phyloP scores from a whole-genome alignment of 2,329 filamentous ascomycete species.

The Diaporthe capsici region DNA sequence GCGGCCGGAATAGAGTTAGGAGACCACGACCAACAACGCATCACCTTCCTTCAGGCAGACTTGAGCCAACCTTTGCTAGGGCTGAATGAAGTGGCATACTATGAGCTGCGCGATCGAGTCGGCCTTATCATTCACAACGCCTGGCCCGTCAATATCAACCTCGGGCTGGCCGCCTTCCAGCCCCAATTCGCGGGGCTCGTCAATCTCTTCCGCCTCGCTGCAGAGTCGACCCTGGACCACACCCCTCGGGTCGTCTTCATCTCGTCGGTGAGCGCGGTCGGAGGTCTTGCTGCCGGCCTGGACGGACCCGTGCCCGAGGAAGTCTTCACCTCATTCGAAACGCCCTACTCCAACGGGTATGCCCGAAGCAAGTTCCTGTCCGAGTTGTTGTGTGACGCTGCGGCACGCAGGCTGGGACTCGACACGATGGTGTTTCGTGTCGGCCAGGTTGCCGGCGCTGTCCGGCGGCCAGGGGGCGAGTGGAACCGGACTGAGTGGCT shows the following conservation, averaged over 20 bases:
- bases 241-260: background rate
- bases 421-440: background rate
- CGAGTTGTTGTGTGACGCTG: background rate
- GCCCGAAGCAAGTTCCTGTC: conserved; percentile 1
- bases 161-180: background rate
- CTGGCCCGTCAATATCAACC: conserved; percentile 3
- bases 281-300: background rate
- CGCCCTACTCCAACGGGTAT: background rate
- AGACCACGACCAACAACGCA: conserved; percentile 37
- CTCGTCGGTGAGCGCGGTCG: background rate
- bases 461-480: background rate
- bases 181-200: background rate
- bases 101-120: background rate
- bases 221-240: background rate
- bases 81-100: background rate
- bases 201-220: background rate
- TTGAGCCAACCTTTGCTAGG: background rate
- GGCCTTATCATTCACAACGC: conserved; percentile 5
- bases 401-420: background rate
- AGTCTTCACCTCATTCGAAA: background rate
- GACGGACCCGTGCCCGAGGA: background rate
- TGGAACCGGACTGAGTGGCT: conserved; percentile 34
- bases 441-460: background rate
- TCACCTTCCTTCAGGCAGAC: conserved; percentile 35
- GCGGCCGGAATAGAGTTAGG: background rate